These are phyloP conservation scores for Potentilla sterilis DNA, from an alignment of 306 rosid genomes.

Conservation along the genomic window DNA sequence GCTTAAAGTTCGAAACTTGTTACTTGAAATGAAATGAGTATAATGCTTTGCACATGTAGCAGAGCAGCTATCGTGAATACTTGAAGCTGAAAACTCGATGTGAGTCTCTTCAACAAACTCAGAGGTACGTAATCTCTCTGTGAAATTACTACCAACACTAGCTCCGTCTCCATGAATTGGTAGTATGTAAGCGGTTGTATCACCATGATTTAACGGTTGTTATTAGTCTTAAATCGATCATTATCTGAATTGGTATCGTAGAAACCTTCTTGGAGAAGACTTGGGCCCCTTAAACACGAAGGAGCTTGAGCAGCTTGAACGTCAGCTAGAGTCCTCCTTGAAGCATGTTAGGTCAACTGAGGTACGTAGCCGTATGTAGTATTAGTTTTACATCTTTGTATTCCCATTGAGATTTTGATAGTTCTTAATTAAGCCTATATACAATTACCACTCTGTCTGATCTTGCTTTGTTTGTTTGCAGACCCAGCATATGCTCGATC, in stretches of 20 bases:
- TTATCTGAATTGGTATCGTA: slow-evolving; percentile 22
- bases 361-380: slow-evolving; percentile 39
- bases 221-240: neutral
- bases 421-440: neutral
- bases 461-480: slow-evolving; percentile 37
- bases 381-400: neutral
- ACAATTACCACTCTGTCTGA: neutral
- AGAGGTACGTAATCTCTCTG: slow-evolving; percentile 54
- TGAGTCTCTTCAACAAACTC: slow-evolving; percentile 90
- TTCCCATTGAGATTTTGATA: neutral
- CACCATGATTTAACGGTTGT: neutral
- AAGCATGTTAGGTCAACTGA: slow-evolving; percentile 83
- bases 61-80: slow-evolving; percentile 92
- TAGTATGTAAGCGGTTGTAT: neutral
- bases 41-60: slow-evolving; percentile 24
- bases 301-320: slow-evolving; percentile 95
- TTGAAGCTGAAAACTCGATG: slow-evolving; percentile 77
- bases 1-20: neutral
- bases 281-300: slow-evolving; percentile 81
- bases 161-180: neutral
- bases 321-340: slow-evolving; percentile 83
- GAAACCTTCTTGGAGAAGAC: slow-evolving; percentile 95
- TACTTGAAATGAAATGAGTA: neutral
- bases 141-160: neutral
- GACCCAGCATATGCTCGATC: slow-evolving; percentile 98